Percentiles rank a stretch among this genome's conserved stretches.
These are phyloP conservation scores for Przewalskia tangutica DNA, from an alignment of 257 asterid species.

Conservation along the genomic window DNA sequence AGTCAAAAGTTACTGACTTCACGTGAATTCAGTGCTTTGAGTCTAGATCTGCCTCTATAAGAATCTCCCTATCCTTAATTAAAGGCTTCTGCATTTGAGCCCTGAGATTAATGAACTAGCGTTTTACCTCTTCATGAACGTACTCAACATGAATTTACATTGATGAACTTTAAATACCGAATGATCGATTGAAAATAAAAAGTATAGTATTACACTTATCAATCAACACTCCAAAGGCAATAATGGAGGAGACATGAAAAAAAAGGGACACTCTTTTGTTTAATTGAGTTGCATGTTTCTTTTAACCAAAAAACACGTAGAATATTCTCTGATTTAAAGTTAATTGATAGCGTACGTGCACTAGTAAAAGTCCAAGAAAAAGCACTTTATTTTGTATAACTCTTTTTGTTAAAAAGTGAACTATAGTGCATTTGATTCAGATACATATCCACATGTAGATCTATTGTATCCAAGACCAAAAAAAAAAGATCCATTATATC, in stretches of 20 bases:
- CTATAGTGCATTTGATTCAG: background rate
- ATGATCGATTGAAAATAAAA: no score
- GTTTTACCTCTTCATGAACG: no score
- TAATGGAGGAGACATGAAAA: background rate
- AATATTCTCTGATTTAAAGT: background rate
- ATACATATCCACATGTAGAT: background rate
- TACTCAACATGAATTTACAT: no score
- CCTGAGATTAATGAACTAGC: no score
- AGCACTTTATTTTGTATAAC: background rate
- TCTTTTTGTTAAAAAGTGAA: background rate
- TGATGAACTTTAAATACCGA: background rate
- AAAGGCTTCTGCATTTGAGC: no score
- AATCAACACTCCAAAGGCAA: background rate
- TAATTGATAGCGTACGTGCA: background rate
- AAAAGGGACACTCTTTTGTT: background rate
- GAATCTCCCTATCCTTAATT: no score
- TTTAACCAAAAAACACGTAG: background rate
- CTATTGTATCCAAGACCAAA: background rate
- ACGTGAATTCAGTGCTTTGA: no score
- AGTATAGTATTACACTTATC: background rate
- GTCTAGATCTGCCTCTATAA: no score
- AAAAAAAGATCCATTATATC: background rate
- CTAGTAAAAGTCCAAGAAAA: background rate
- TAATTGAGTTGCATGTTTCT: background rate
- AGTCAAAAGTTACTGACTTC: no score